These are phyloP conservation scores for Saksenaea oblongispora DNA, from an alignment of 371 early-diverging fungal genomes.

Conservation along the genomic window DNA sequence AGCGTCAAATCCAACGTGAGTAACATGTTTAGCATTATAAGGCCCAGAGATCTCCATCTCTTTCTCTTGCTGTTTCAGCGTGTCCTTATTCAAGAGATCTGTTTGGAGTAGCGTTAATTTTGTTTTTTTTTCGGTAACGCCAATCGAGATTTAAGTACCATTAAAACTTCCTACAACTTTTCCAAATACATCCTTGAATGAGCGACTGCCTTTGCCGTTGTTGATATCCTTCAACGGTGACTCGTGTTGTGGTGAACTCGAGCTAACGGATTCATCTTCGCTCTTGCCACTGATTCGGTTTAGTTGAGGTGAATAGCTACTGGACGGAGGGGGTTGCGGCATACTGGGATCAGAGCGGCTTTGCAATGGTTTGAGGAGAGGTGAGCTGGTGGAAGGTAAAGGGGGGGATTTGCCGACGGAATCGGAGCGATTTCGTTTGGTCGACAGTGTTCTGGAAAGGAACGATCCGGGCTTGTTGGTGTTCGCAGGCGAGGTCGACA, in stretches of 20 bases:
- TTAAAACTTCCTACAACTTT: constrained; percentile 63
- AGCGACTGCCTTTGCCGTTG: constrained; percentile 10
- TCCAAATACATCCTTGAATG: constrained; percentile 71
- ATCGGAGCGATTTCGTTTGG: constrained; percentile 31
- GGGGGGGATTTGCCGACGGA: constrained; percentile 26
- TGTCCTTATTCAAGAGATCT: constrained; percentile 64
- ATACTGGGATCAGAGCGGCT: constrained; percentile 4
- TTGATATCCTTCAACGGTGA: constrained; percentile 20
- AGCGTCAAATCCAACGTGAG: constrained; percentile 91
- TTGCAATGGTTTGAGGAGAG: constrained; percentile 19
- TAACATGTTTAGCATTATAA: constrained; percentile 95
- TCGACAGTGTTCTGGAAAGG: constrained; percentile 34
- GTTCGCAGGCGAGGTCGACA: constrained; percentile 13
- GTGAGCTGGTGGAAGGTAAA: constrained; percentile 29
- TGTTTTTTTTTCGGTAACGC: not conserved
- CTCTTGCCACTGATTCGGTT: constrained; percentile 25
- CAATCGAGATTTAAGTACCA: constrained; percentile 40
- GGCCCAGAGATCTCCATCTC: constrained; percentile 93
- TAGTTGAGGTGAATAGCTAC: constrained; percentile 15
- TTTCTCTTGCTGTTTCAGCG: constrained; percentile 49
- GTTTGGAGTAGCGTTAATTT: constrained; percentile 7
- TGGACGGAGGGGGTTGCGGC: not conserved
- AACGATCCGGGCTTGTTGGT: constrained; percentile 22
- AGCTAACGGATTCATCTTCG: constrained; percentile 16
- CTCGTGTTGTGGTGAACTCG: constrained; percentile 11